A percentile compares a stretch with the other conserved stretches of the same genome.
Evolutionary conservation across 371 early-diverging fungal genomes (phyloP).

Genomic region (Apophysomyces ossiformis): DNA sequence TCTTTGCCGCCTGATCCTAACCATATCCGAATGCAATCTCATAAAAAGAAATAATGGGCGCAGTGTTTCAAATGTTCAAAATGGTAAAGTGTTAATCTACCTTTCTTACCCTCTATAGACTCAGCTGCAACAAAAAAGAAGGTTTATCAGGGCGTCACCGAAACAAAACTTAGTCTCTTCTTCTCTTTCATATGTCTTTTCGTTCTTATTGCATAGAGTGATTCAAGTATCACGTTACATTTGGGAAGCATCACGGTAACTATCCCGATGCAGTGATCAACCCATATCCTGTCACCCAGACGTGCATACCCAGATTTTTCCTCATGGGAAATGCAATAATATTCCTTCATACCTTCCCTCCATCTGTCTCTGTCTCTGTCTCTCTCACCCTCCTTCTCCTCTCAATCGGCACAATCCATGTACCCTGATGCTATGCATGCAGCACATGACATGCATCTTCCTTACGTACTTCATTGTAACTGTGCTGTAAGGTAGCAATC

Average conservation of each 20-base stretch:
- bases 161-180: conserved; percentile 4
- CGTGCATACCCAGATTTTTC: neutral
- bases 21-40: conserved; percentile 4
- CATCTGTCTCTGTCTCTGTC: neutral
- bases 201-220: conserved; percentile 4
- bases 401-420: neutral
- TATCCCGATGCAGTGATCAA: conserved; percentile 8
- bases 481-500: neutral
- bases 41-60: conserved; percentile 4
- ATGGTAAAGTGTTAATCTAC: conserved; percentile 1
- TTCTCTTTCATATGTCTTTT: conserved; percentile 4
- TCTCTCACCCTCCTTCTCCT: neutral
- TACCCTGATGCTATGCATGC: conserved; percentile 5
- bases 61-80: conserved; percentile 7
- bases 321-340: neutral
- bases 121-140: neutral
- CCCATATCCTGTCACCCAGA: conserved; percentile 4
- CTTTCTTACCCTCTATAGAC: neutral
- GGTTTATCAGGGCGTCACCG: conserved; percentile 5
- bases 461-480: neutral
- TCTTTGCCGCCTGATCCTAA: conserved; percentile 9
- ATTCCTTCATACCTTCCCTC: neutral
- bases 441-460: neutral
- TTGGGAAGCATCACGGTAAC: neutral
- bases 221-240: conserved; percentile 10